Percentiles rank a stretch among this genome's conserved stretches.
phyloP scores from a whole-genome alignment of 2,329 filamentous ascomycete genomes.

The Fusarium haematococcum region DNA sequence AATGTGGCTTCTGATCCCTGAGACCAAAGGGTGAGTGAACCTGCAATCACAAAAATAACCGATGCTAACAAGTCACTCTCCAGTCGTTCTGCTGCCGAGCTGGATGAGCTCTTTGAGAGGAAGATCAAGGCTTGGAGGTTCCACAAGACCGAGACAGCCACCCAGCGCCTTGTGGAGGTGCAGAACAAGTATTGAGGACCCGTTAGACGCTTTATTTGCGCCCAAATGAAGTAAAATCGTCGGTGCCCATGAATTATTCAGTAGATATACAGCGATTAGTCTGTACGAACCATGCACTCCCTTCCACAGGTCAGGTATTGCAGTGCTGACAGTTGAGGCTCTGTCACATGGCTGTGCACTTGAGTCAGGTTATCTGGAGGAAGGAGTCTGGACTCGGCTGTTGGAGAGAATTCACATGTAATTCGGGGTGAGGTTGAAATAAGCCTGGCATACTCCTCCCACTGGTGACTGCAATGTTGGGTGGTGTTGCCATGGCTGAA shows the following conservation, averaged over 20 bases:
- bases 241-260: background rate
- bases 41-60: fast-evolving
- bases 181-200: background rate
- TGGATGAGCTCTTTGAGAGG: constrained; percentile 43
- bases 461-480: no score
- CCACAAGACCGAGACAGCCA: constrained; percentile 12
- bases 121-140: constrained; percentile 24
- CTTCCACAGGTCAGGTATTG: no score
- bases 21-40: background rate
- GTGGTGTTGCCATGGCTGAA: background rate
- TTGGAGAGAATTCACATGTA: background rate
- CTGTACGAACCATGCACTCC: no score
- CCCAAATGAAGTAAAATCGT: no score
- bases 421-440: background rate
- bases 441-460: no score
- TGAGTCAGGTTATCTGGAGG: no score
- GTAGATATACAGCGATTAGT: no score
- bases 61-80: no score
- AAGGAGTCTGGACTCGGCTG: background rate
- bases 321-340: background rate
- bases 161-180: background rate
- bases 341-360: no score
- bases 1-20: background rate
- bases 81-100: background rate
- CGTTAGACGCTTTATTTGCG: background rate